Evolutionary conservation across 495 filamentous ascomycete species (phyloP), one percentile per base, ranked within the genome.

Genomic region (Aspergillus panamensis): DNA sequence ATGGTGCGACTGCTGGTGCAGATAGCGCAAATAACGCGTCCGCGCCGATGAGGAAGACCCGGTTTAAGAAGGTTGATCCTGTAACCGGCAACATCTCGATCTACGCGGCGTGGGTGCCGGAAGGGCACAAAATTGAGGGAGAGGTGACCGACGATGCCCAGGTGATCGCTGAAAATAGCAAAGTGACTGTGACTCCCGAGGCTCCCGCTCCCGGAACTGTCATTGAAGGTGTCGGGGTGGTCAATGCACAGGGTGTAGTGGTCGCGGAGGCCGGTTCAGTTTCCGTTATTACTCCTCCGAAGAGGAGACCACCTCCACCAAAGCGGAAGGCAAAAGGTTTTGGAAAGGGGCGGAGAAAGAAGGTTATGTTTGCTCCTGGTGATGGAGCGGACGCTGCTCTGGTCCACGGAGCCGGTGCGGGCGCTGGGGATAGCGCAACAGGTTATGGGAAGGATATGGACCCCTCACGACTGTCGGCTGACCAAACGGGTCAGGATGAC

Each of bases 61-160:
- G 85, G 53, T 88, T 96, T 48, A 83, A 86, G 62, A 84, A 88
- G 53, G 75, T 84, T 8, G 90, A 95, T 64, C 83, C 87, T 0
- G 83, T 83, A 2, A 74, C 69, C 0, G 92, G 92, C 19, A 91
- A 91, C 64, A 82, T 87, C 13, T 88, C 85, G 50, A 82, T 92
- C 20, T 88, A 90, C 68, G 90, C 93, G 58, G 85, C 91, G 8
- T 86, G 89, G 49, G 82, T 94, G 6, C 81, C 85, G 3, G 89
- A 92, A 56, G 92, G 92, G 0, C 89, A 93, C 69, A 80, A 77
- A 4, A 83, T 96, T 3, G 90, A 93, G 51, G 89, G 89, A 43
- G 89, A 96, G 60, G 82, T 96, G 25, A 80, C 83, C 9, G 85
- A 87, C 16, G 79, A 80, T 35, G 68, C 71, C 43, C 70, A 71